Evolutionary conservation across 2,329 filamentous ascomycete genomes (phyloP).

Genomic region (Penicillium hesseltinei): DNA sequence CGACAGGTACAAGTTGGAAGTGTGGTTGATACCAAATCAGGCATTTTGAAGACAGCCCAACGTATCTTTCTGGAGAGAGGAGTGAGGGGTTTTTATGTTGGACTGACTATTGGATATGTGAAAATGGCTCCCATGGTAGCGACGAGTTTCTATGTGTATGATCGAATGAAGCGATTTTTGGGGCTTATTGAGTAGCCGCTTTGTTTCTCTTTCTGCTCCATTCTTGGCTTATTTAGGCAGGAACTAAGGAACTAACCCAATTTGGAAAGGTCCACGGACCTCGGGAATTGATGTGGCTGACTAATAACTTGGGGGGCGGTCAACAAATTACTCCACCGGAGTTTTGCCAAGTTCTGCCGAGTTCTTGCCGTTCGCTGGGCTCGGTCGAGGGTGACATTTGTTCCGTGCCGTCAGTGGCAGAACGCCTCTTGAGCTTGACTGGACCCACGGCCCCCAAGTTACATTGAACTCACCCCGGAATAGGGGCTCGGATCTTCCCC

Average conservation of each 20-base stretch:
- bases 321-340: constrained; percentile 27
- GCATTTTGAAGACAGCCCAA: constrained; percentile 72
- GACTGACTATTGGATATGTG: constrained; percentile 88
- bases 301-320: neutral
- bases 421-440: constrained; percentile 24
- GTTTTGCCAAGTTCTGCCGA: constrained; percentile 18
- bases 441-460: constrained; percentile 4
- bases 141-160: constrained; percentile 66
- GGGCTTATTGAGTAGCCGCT: neutral
- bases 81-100: constrained; percentile 81
- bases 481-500: constrained; percentile 19
- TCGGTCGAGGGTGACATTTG: constrained; percentile 2
- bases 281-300: neutral
- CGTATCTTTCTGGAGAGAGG: constrained; percentile 76
- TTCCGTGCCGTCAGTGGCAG: constrained; percentile 16
- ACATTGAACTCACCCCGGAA: neutral
- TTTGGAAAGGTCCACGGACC: neutral
- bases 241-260: neutral
- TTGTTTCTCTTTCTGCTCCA: neutral
- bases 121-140: constrained; percentile 92
- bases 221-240: too few relatives aligned
- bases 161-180: constrained; percentile 40
- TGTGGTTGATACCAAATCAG: constrained; percentile 82
- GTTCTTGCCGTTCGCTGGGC: constrained; percentile 21
- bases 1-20: constrained; percentile 95